Conservation (phyloP, 176 grass and related monocot species). For the Cenchrus purpureus region DNA sequence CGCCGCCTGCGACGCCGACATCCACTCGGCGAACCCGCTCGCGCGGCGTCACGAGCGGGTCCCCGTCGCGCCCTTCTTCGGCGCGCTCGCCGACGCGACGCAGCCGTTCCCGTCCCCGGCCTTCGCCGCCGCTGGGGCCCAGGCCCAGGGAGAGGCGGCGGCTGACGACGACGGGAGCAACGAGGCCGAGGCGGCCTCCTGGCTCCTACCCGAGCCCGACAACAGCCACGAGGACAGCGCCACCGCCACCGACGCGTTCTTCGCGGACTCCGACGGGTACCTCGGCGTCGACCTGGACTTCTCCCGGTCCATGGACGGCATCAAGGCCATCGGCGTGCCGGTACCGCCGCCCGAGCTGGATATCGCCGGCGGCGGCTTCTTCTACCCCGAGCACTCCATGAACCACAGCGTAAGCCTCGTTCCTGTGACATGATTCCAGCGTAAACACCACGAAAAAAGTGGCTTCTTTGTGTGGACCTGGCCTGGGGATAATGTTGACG, state of each 20-base stretch:
- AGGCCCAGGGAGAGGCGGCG: background rate
- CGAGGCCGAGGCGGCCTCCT: conserved; percentile 81
- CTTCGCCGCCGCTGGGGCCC: background rate
- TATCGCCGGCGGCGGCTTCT: conserved; percentile 25
- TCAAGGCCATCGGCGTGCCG: conserved; percentile 56
- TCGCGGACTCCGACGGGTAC: conserved; percentile 41
- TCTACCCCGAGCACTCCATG: conserved; percentile 50
- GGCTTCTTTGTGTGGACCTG: background rate
- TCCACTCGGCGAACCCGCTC: conserved; percentile 95
- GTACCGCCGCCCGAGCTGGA: conserved; percentile 36
- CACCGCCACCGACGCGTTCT: conserved; percentile 32
- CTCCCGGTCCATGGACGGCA: conserved; percentile 45
- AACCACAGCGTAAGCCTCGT: conserved; percentile 45
- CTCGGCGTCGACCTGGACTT: conserved; percentile 57
- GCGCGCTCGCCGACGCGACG: conserved; percentile 42
- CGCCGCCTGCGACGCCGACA: conserved; percentile 74
- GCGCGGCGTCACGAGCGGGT: conserved; percentile 79
- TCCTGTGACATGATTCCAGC: too few relatives aligned
- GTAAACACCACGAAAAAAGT: background rate
- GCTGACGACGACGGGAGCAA: conserved; percentile 50
- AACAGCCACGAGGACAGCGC: conserved; percentile 31
- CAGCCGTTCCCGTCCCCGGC: conserved; percentile 29
- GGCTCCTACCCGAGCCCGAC: conserved; percentile 70
- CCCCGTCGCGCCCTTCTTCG: conserved; percentile 56
- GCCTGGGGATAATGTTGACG: background rate